A percentile compares a stretch with the other conserved stretches of the same genome.
phyloP scores from a whole-genome alignment of 768 basidiomycete genomes.

The Amanita polypyramis region DNA sequence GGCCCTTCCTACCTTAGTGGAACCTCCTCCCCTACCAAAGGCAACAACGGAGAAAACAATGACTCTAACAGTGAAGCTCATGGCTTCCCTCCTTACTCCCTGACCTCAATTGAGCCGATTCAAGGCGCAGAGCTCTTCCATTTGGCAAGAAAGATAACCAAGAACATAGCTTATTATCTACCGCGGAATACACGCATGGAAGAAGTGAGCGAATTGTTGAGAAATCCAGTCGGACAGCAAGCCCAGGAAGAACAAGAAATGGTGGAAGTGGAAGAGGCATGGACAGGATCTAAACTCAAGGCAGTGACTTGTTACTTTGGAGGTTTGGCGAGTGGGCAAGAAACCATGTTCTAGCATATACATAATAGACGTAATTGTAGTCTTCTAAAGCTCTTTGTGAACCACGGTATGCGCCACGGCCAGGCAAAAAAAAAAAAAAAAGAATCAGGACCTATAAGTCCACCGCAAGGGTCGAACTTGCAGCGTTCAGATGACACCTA shows the following conservation, averaged over 20 bases:
- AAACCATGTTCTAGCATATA: conserved; percentile 36
- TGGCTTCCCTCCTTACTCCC: conserved; percentile 41
- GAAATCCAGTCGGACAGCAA: background rate
- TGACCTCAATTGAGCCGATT: conserved; percentile 67
- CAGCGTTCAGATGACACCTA: conserved; percentile 55
- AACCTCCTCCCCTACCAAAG: conserved; percentile 12
- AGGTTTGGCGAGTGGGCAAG: conserved; percentile 64
- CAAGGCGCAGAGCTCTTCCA: conserved; percentile 77
- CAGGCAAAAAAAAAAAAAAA: background rate
- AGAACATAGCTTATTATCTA: conserved; percentile 82
- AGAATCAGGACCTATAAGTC: conserved; percentile 29
- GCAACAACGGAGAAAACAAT: conserved; percentile 4
- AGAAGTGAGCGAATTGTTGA: conserved; percentile 46
- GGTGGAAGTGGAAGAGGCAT: conserved; percentile 92
- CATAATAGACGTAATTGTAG: no score
- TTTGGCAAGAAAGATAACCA: conserved; percentile 59
- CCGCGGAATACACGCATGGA: conserved; percentile 71
- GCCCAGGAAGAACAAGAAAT: conserved; percentile 28
- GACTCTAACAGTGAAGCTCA: conserved; percentile 18
- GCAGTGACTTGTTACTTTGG: conserved; percentile 94
- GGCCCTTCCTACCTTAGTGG: conserved; percentile 62
- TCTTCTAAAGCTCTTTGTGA: no score
- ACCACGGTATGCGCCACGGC: no score
- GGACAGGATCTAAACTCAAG: conserved; percentile 91
- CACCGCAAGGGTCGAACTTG: conserved; percentile 80